Base-by-base conservation (phyloP, 306 rosid species). In the Cicer chorassanicum region DNA sequence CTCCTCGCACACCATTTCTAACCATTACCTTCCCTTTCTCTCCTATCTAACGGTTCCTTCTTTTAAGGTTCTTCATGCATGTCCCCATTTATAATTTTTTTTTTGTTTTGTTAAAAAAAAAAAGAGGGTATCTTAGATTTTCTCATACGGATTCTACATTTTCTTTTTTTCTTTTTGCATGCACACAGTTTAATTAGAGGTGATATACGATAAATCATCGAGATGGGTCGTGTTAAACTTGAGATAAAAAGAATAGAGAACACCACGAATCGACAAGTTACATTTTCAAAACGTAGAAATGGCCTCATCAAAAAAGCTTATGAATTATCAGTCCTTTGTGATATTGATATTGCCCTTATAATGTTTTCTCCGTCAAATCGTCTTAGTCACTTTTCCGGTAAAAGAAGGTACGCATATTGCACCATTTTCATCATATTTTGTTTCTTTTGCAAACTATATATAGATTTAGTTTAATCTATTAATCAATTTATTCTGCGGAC, bases 191-290 rank as follows among this genome's bases (percentile, higher is more conserved):
- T 6, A 10, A 43, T 40, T 13, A 15, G 15, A 41, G 4, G 65
- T 57, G 40, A 54, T 48, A 70, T 8, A 65, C 18, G 60, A 66
- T 9, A 29, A 44, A 43, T 46, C 45, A 68, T 76, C 68, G 5
- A 79, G 15, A 91, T 91, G 95, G 97, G 97, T 80, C 97, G 95
- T 29, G 97, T 91, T 48, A 91, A 91, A 76, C 78, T 91, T 65
- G 92, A 91, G 87, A 91, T 91, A 59, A 91, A 91, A 80, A 89
- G 89, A 79, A 91, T 91, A 83, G 97, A 91, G 44, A 91, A 91
- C 76, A 74, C 49, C 72, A 80, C 90, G 0, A 91, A 91, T 82
- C 85, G 95, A 29, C 97, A 91, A 81, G 97, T 91, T 8, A 91
- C 97, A 24, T 91, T 87, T 75, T 91, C 97, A 2, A 91, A 91